These are phyloP conservation scores for Plasmodium vinckei DNA, from an alignment of 169 alveolate genomes.

Conservation along the genomic window DNA sequence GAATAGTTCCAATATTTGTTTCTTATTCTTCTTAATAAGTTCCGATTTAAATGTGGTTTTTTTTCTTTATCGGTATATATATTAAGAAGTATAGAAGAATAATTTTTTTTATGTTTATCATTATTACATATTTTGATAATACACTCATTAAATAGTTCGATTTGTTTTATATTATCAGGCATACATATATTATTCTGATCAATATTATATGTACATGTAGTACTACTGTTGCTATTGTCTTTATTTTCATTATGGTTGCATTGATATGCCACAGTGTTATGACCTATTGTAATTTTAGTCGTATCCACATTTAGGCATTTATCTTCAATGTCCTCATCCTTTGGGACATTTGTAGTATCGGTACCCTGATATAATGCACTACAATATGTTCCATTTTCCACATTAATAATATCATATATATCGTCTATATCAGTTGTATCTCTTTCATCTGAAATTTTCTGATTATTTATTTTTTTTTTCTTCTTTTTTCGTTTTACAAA, in stretches of 20 bases:
- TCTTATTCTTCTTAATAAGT: conserved; percentile 10
- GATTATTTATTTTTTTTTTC: conserved; percentile 10
- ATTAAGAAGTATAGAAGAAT: conserved; percentile 12
- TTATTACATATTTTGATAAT: not conserved
- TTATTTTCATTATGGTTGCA: not conserved
- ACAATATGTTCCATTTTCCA: not conserved
- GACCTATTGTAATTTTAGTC: no score
- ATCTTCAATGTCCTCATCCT: no score
- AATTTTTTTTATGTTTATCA: not conserved
- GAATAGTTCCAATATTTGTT: conserved; percentile 23
- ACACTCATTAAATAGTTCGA: not conserved
- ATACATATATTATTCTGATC: not conserved
- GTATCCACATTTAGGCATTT: no score
- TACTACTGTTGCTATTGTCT: not conserved
- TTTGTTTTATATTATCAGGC: not conserved
- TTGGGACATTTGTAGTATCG: no score
- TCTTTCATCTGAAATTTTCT: not conserved
- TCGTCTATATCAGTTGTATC: not conserved
- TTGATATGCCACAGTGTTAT: no score
- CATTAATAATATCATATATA: no score
- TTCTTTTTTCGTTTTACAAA: conserved; percentile 23
- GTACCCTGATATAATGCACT: not conserved
- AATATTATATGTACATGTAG: not conserved
- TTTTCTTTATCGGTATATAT: not conserved
- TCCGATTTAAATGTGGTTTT: not conserved